These are phyloP conservation scores for Malassezia restricta DNA, from an alignment of 1,284 basidiomycete genomes.

Conservation along the genomic window DNA sequence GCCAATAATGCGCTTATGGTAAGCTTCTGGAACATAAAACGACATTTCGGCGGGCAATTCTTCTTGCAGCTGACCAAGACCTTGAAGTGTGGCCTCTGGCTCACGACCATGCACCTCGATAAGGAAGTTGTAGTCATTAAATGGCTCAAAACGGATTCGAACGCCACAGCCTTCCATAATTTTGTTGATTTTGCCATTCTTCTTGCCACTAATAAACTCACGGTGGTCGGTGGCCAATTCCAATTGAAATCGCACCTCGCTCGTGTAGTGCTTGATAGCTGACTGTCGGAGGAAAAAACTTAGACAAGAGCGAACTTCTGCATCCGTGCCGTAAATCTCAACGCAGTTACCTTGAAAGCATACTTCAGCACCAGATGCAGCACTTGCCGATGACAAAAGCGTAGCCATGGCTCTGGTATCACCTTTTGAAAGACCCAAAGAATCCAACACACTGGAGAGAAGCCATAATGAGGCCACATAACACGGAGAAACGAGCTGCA, in stretches of 20 bases:
- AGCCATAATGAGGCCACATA: conserved; percentile 95
- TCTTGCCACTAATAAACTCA: conserved; percentile 65
- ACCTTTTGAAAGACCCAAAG: conserved; percentile 69
- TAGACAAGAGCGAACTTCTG: conserved; percentile 76
- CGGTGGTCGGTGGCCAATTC: conserved; percentile 95
- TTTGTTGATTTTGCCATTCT: conserved; percentile 51
- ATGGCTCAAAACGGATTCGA: conserved; percentile 98
- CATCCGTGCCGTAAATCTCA: conserved; percentile 89
- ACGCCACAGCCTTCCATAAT: conserved; percentile 55
- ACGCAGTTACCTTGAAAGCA: conserved; percentile 97
- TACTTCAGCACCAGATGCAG: conserved; percentile 77
- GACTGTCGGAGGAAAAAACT: conserved; percentile 78
- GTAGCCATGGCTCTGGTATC: conserved; percentile 73
- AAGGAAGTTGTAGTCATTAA: conserved; percentile 96
- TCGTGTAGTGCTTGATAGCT: conserved; percentile 83
- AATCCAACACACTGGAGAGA: conserved; percentile 81
- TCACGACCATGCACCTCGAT: conserved; percentile 60
- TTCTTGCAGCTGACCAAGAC: conserved; percentile 79
- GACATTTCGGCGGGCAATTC: conserved; percentile 97
- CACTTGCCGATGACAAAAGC: conserved; percentile 73
- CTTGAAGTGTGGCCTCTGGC: conserved; percentile 61
- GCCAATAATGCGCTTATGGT: conserved; percentile 98
- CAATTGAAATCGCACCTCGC: conserved; percentile 95
- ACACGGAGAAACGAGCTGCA: conserved; percentile 89
- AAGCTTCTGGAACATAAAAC: conserved; percentile 94